A percentile compares a stretch with the other conserved stretches of the same genome.
These are phyloP conservation scores for Teratosphaeria epicoccoides DNA, from an alignment of 2,329 filamentous ascomycete species.

Conservation along the genomic window DNA sequence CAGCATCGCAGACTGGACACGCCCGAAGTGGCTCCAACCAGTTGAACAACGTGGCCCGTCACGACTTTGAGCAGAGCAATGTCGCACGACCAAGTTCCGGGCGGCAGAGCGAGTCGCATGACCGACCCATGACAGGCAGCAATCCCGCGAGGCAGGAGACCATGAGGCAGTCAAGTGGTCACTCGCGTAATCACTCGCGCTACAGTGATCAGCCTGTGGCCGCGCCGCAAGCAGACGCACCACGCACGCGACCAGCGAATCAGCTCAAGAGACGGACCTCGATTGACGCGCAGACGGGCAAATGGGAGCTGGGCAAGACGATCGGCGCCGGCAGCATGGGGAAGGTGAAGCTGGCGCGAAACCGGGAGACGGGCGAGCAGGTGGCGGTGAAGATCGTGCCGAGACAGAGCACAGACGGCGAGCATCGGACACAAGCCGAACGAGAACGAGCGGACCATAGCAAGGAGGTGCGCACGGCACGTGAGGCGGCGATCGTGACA, in stretches of 20 bases:
- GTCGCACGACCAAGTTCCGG: conserved; percentile 45
- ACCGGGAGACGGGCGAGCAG: conserved; percentile 83
- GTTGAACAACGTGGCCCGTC: conserved; percentile 46
- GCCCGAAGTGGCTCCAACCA: conserved; percentile 35
- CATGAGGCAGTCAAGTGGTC: conserved; percentile 35
- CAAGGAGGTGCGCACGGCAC: conserved; percentile 87
- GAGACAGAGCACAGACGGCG: conserved; percentile 67
- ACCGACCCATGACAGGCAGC: conserved; percentile 32
- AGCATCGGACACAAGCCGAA: conserved; percentile 60
- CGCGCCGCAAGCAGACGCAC: conserved; percentile 7
- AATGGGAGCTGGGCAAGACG: conserved; percentile 93
- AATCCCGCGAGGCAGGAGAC: conserved; percentile 39
- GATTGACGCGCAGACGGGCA: conserved; percentile 79
- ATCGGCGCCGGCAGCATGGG: conserved; percentile 98
- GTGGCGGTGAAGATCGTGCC: conserved; percentile 97
- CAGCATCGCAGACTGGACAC: conserved; percentile 26
- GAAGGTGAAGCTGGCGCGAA: conserved; percentile 91
- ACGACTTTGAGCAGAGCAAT: conserved; percentile 65
- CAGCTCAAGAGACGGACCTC: conserved; percentile 50
- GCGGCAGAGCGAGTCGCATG: conserved; percentile 55
- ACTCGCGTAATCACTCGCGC: conserved; percentile 28
- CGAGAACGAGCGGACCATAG: conserved; percentile 88
- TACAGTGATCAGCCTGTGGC: conserved; percentile 33
- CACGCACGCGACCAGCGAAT: background rate
- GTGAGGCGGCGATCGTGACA: conserved; percentile 92